Percentiles rank a stretch among this genome's conserved stretches.
phyloP scores from a whole-genome alignment of 2,329 filamentous ascomycete genomes.

The Coniosporium uncinatum region DNA sequence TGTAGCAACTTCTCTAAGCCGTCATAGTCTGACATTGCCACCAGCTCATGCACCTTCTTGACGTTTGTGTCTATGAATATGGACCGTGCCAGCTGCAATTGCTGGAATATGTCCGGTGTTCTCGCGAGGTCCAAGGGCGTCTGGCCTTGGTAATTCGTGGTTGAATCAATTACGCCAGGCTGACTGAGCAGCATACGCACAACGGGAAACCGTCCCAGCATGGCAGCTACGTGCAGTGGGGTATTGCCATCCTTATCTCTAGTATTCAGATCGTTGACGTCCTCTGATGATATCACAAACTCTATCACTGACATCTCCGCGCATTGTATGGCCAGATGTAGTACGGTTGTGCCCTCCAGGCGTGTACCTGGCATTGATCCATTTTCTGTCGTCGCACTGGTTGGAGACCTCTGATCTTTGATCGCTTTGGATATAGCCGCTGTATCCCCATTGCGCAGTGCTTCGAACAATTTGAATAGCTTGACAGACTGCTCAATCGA shows the following conservation, averaged over 20 bases:
- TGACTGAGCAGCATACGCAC: conserved; percentile 83
- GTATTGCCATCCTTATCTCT: conserved; percentile 94
- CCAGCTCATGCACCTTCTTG: conserved; percentile 75
- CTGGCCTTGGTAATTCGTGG: conserved; percentile 80
- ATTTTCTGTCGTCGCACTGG: conserved; percentile 17
- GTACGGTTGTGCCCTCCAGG: conserved; percentile 73
- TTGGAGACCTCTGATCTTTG: conserved; percentile 52
- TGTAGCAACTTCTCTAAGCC: conserved; percentile 74
- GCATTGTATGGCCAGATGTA: conserved; percentile 94
- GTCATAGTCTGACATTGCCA: conserved; percentile 69
- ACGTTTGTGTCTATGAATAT: conserved; percentile 86
- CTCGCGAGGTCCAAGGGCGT: conserved; percentile 84
- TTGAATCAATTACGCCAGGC: conserved; percentile 79
- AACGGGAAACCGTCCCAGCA: conserved; percentile 72
- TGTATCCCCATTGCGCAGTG: conserved; percentile 85
- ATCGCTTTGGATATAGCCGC: conserved; percentile 85
- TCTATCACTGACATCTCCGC: conserved; percentile 91
- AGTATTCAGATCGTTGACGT: conserved; percentile 63
- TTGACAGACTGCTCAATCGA: conserved; percentile 87
- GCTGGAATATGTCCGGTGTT: conserved; percentile 93
- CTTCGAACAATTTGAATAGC: conserved; percentile 93
- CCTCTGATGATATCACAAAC: conserved; percentile 70
- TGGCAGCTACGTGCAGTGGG: conserved; percentile 81
- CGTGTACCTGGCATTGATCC: conserved; percentile 21
- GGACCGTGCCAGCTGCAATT: conserved; percentile 84